Percentiles rank a stretch among this genome's conserved stretches.
These are phyloP conservation scores for Ustilago crameri DNA, from an alignment of 1,284 basidiomycete species.

Conservation along the genomic window DNA sequence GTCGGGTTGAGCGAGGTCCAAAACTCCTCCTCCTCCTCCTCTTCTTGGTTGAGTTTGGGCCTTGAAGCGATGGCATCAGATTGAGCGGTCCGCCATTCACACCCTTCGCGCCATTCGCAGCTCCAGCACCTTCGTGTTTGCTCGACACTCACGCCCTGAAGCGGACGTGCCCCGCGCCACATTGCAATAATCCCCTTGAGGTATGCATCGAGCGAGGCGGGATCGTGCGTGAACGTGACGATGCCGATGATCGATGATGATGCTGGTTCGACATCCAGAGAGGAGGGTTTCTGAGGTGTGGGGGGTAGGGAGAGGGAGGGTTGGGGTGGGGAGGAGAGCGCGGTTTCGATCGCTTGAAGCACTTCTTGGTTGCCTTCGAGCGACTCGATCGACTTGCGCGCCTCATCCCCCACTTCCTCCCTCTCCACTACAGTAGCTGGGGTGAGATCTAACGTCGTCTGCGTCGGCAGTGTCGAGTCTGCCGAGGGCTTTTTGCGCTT, in stretches of 20 bases:
- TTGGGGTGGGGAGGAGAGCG: constrained; percentile 17
- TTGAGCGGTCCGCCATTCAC: constrained; percentile 58
- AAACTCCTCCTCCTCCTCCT: constrained; percentile 22
- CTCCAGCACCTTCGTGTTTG: constrained; percentile 53
- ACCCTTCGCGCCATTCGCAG: constrained; percentile 59
- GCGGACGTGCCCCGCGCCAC: constrained; percentile 45
- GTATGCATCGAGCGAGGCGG: constrained; percentile 30
- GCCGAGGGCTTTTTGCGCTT: no score
- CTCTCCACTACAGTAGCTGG: no score
- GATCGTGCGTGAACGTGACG: constrained; percentile 39
- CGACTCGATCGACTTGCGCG: constrained; percentile 24
- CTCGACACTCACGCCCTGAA: constrained; percentile 38
- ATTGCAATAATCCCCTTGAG: constrained; percentile 43
- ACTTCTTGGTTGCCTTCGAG: constrained; percentile 28
- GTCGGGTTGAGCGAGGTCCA: constrained; percentile 36
- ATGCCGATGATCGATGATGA: constrained; percentile 33
- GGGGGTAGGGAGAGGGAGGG: not conserved
- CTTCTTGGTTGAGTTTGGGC: not conserved
- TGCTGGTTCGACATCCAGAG: no score
- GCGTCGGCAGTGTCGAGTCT: no score
- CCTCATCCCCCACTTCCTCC: no score
- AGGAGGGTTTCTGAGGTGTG: not conserved
- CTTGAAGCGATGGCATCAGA: not conserved
- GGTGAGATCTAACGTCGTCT: not conserved
- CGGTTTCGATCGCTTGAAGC: constrained; percentile 5